Base-by-base conservation (phyloP, 176 grass and related monocot genomes). In the Avena sativa region DNA sequence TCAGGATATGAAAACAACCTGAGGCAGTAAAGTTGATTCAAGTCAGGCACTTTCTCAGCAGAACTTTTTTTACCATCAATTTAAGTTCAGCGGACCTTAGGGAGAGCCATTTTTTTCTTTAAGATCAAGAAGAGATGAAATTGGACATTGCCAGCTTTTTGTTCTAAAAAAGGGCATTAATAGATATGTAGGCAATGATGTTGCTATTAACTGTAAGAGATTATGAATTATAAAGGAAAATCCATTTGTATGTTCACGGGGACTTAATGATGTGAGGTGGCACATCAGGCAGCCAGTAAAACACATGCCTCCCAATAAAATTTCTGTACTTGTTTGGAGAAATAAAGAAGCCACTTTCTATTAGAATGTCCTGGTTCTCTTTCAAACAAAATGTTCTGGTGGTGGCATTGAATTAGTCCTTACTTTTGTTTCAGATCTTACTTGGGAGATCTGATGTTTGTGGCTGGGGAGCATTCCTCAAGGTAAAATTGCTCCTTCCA, bases 401-500 rank as follows among this genome's bases (percentile, higher is more conserved):
- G 52, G 72, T 76, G 47, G 40, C 52, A 63, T 79, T 78, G 69
- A 81, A 17, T 75, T 81, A 40, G n/a, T 87, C 5, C n/a, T 66
- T 26, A 68, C 25, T 46, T 76, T 8, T 90, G 14, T 64, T 76
- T 74, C 80, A 99, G 94, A 92, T 99, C 52, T 89, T 99, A 55
- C 94, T 99, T 87, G 97, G 97, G 81, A 92, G 69, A 90, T 99
- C 94, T 59, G 91, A 96, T 90, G 89, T 99, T 78, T 94, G 83
- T 87, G 97, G 97, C 56, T 99, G 92, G 94, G 94, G 97, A 87
- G 97, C 94, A 30, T 99, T 99, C 86, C 89, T 99, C 5, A 94
- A 99, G 97, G 97, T 99, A 87, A 21, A 50, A 65, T 30, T 72
- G 50, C 49, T 52, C 34, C 26, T 84, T 74, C 74, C 17, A 79